phyloP scores from a whole-genome alignment of 2,329 filamentous ascomycete species.

The Diaporthe vaccinii region DNA sequence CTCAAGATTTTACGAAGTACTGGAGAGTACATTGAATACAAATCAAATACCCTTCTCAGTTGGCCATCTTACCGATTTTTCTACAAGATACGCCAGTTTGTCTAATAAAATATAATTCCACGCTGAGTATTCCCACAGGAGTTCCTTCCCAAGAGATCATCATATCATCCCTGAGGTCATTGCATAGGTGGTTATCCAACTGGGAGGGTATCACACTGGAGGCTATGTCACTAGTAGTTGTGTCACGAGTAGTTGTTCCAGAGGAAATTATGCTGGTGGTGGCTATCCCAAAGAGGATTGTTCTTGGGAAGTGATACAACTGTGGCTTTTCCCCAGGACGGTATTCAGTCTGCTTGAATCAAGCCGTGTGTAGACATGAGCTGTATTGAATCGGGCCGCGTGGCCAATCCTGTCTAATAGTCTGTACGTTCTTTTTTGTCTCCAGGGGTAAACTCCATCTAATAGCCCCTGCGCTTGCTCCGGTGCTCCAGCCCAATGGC shows the following conservation, averaged over 20 bases:
- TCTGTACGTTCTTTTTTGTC: background rate
- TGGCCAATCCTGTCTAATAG: background rate
- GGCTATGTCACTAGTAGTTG: too few species aligned
- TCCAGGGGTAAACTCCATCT: conserved; percentile 42
- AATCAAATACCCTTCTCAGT: background rate
- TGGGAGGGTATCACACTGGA: too few species aligned
- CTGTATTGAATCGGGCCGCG: background rate
- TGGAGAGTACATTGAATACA: background rate
- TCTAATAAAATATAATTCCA: background rate
- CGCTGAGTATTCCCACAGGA: background rate
- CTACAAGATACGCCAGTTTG: background rate
- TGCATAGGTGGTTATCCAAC: too few species aligned
- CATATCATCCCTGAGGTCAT: too few species aligned
- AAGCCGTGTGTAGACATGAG: too few species aligned
- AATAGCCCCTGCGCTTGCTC: conserved; percentile 79
- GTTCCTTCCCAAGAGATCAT: too few species aligned
- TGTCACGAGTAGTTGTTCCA: too few species aligned
- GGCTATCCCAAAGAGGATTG: too few species aligned
- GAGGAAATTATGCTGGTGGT: too few species aligned
- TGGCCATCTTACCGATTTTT: background rate
- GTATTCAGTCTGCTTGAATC: too few species aligned
- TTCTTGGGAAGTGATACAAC: too few species aligned
- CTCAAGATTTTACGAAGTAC: background rate
- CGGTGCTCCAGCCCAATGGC: conserved; percentile 81
- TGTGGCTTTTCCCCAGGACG: too few species aligned